These are phyloP conservation scores for Brassica juncea DNA, from an alignment of 345 rosid genomes.

Conservation along the genomic window DNA sequence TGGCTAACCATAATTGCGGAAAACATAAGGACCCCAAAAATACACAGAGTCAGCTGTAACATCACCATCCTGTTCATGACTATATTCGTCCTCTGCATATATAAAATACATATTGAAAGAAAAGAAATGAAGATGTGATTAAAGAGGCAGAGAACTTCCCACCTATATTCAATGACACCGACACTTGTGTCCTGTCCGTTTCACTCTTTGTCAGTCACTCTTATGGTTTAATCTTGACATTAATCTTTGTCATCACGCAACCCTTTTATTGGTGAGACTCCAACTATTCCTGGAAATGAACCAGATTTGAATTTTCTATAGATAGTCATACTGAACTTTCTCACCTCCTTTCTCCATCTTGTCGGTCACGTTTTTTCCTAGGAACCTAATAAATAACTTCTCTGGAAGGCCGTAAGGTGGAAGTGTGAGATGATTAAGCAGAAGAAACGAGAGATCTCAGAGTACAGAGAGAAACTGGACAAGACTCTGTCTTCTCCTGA, in stretches of 20 bases:
- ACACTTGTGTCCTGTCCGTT: conserved; percentile 20
- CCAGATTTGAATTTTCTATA: conserved; percentile 16
- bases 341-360: conserved; percentile 45
- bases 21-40: neutral
- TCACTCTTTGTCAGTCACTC: neutral
- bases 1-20: neutral
- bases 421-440: conserved; percentile 48
- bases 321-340: neutral
- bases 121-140: neutral
- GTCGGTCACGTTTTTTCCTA: conserved; percentile 37
- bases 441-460: conserved; percentile 50
- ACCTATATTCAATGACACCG: conserved; percentile 28
- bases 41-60: conserved; percentile 7
- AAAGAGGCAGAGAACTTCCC: conserved; percentile 31
- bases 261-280: conserved; percentile 25
- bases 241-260: conserved; percentile 11
- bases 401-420: neutral
- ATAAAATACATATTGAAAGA: neutral
- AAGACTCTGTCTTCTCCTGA: conserved; percentile 73
- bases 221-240: neutral
- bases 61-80: conserved; percentile 18
- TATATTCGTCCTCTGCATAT: conserved; percentile 4
- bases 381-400: neutral
- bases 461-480: conserved; percentile 78
- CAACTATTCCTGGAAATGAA: conserved; percentile 7